phyloP scores from a whole-genome alignment of 129 eudicot species.

The Flaveria robusta region DNA sequence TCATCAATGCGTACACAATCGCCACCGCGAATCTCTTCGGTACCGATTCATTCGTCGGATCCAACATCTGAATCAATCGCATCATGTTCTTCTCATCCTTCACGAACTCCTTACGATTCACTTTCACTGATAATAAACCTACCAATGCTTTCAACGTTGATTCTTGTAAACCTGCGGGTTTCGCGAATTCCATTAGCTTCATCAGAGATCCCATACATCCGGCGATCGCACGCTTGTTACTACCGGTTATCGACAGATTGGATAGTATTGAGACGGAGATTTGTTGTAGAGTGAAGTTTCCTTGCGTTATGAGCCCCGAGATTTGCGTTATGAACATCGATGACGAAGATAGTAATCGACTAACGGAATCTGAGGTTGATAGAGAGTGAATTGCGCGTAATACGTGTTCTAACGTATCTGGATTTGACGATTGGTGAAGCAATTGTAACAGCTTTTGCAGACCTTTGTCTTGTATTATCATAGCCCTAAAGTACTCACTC shows the following conservation, averaged over 20 bases:
- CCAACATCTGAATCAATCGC: slow-evolving; percentile 74
- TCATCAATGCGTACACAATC: slow-evolving; percentile 62
- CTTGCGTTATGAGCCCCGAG: slow-evolving; percentile 56
- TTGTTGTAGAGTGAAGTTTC: slow-evolving; percentile 60
- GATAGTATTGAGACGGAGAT: slow-evolving; percentile 52
- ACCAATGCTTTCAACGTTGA: slow-evolving; percentile 55
- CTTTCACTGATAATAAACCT: slow-evolving; percentile 52
- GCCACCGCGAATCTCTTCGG: slow-evolving; percentile 75
- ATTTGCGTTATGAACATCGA: slow-evolving; percentile 50
- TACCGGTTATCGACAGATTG: slow-evolving; percentile 54
- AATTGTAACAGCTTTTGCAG: slow-evolving; percentile 55
- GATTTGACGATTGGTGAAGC: slow-evolving; percentile 57
- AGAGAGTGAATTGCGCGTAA: slow-evolving; percentile 68
- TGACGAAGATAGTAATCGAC: slow-evolving; percentile 49
- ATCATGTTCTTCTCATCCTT: slow-evolving; percentile 80
- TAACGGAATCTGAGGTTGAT: slow-evolving; percentile 50
- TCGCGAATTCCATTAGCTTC: slow-evolving; percentile 61
- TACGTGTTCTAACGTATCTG: slow-evolving; percentile 61
- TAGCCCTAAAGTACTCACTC: slow-evolving; percentile 48
- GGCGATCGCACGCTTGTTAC: slow-evolving; percentile 52
- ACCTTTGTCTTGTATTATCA: slow-evolving; percentile 55
- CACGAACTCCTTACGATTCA: slow-evolving; percentile 70
- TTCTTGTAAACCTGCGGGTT: slow-evolving; percentile 72
- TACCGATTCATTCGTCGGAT: slow-evolving; percentile 64
- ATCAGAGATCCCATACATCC: slow-evolving; percentile 74